These are phyloP conservation scores for Leucocoprinus sp. DNA, from an alignment of 768 basidiomycete genomes.

Conservation along the genomic window DNA sequence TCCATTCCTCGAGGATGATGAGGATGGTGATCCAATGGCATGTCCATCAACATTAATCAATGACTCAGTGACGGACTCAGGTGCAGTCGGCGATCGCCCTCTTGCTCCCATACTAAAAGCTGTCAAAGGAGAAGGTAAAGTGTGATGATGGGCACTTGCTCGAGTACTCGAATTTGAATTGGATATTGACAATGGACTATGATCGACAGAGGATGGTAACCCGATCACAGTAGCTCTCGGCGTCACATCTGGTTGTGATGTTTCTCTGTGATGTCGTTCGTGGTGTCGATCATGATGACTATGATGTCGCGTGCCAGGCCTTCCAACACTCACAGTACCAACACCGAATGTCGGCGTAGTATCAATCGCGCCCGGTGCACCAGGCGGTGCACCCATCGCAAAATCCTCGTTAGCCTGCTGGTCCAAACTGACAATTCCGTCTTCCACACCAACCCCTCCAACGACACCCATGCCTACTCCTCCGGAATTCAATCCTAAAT, in stretches of 20 bases:
- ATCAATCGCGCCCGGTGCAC: constrained; percentile 72
- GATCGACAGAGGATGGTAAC: constrained; percentile 28
- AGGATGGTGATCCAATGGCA: too few relatives aligned
- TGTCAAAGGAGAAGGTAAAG: background rate
- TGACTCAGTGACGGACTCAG: constrained; percentile 6
- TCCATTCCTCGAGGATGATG: background rate
- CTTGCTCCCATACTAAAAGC: background rate
- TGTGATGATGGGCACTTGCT: background rate
- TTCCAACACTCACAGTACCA: constrained; percentile 2
- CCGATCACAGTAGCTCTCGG: constrained; percentile 55
- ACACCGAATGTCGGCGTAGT: constrained; percentile 11
- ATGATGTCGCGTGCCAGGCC: constrained; percentile 16
- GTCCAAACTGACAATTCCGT: constrained; percentile 68
- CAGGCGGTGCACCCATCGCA: constrained; percentile 85
- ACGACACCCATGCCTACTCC: constrained; percentile 27
- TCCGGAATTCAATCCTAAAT: constrained; percentile 15
- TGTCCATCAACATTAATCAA: constrained; percentile 1
- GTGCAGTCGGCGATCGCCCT: constrained; percentile 4
- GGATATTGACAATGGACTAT: too few relatives aligned
- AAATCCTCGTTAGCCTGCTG: constrained; percentile 68
- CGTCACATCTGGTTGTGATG: constrained; percentile 44
- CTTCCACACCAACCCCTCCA: constrained; percentile 55
- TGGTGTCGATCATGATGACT: constrained; percentile 17
- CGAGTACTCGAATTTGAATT: background rate
- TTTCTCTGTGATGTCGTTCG: constrained; percentile 18